Conservation (phyloP, 139 green algal genomes). For the Nannochloris sp. region DNA sequence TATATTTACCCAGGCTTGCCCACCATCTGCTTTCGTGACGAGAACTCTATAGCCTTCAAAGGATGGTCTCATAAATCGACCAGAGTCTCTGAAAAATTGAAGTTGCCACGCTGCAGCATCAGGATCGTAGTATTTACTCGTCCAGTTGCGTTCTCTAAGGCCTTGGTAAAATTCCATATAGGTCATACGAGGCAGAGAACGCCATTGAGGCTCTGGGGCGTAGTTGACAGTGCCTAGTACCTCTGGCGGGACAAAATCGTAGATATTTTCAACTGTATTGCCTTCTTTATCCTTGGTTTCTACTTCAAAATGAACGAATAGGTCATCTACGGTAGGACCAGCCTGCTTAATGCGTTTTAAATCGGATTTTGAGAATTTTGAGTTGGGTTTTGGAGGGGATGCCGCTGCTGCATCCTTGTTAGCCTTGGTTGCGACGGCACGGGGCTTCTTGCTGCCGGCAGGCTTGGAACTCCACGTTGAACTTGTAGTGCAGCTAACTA, state of each 20-base stretch:
- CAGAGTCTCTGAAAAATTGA: constrained; percentile 53
- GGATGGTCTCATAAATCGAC: constrained; percentile 31
- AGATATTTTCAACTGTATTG: not conserved
- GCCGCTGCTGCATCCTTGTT: no score
- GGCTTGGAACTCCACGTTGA: no score
- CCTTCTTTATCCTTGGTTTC: not conserved
- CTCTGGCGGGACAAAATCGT: constrained; percentile 29
- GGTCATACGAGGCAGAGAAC: constrained; percentile 42
- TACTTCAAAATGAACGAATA: constrained; percentile 27
- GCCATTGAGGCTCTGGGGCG: constrained; percentile 56
- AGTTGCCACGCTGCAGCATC: constrained; percentile 48
- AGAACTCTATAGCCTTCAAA: constrained; percentile 55
- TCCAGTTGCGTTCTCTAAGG: constrained; percentile 76
- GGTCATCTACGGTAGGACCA: constrained; percentile 34
- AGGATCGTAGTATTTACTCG: constrained; percentile 34
- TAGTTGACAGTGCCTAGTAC: constrained; percentile 21
- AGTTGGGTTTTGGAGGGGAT: constrained; percentile 19
- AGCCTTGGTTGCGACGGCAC: no score
- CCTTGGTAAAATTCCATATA: constrained; percentile 56
- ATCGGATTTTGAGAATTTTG: constrained; percentile 25
- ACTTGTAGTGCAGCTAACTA: not conserved
- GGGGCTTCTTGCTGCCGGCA: no score
- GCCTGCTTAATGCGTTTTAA: constrained; percentile 43
- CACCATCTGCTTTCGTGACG: constrained; percentile 37
- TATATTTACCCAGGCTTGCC: constrained; percentile 31